phyloP scores from a whole-genome alignment of 441 rosid species.

The Rhodomyrtus psidioides region DNA sequence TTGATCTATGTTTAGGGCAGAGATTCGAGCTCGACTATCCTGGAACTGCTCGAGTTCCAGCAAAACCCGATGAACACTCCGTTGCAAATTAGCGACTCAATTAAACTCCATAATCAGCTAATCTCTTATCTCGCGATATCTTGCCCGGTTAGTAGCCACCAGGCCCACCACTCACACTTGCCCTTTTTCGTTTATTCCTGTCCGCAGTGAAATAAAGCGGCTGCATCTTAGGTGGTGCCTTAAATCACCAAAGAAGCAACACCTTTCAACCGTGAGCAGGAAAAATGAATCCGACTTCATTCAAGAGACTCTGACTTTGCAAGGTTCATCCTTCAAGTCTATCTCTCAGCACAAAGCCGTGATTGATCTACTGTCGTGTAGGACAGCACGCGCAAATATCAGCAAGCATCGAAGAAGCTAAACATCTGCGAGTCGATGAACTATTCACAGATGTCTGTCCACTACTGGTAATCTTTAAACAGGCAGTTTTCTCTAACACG shows the following conservation, averaged over 20 bases:
- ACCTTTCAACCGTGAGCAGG: neutral
- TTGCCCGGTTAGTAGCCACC: too few relatives aligned
- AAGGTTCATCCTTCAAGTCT: neutral
- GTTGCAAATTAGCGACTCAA: neutral
- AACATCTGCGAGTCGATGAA: too few relatives aligned
- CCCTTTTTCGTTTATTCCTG: too few relatives aligned
- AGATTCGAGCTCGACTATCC: neutral
- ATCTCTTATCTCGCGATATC: too few relatives aligned
- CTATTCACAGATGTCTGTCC: neutral
- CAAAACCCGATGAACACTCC: neutral
- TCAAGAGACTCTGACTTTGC: neutral
- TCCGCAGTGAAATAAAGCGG: neutral
- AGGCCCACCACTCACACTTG: too few relatives aligned
- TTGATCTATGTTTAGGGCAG: neutral
- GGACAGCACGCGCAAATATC: neutral
- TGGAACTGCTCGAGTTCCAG: accelerated
- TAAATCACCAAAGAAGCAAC: too few relatives aligned
- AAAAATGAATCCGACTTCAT: neutral
- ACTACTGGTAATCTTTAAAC: neutral
- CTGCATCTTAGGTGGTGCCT: neutral
- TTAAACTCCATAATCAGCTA: too few relatives aligned
- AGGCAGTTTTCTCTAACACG: neutral
- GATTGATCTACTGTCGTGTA: neutral
- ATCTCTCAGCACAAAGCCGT: neutral
- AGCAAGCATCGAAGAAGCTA: neutral